Evolutionary conservation across 2,329 filamentous ascomycete genomes (phyloP).

Genomic region (Calycina marina): DNA sequence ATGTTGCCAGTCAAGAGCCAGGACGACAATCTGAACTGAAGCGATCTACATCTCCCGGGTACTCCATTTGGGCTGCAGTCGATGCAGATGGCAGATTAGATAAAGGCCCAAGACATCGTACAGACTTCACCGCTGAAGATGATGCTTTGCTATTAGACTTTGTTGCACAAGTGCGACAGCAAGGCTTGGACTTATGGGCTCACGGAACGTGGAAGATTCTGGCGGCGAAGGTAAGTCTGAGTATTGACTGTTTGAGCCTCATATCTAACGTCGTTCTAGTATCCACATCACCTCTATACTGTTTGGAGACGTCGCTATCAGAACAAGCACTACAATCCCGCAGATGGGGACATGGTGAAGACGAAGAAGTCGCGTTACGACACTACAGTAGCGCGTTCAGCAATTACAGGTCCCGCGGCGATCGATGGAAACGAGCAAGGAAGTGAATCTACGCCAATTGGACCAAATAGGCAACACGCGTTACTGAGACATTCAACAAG

Average conservation of each 20-base stretch:
- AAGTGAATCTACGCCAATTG: too few relatives aligned
- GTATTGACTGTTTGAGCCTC: neutral
- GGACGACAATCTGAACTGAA: constrained; percentile 7
- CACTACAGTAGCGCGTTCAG: too few relatives aligned
- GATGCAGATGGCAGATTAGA: constrained; percentile 1
- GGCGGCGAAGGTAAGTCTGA: constrained; percentile 10
- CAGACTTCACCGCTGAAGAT: constrained; percentile 14
- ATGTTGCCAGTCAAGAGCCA: constrained; percentile 8
- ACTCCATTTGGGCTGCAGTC: constrained; percentile 20
- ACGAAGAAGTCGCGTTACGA: too few relatives aligned
- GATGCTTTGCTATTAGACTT: constrained; percentile 16
- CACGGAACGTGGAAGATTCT: constrained; percentile 13
- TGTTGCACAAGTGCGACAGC: constrained; percentile 9
- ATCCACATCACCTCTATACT: constrained; percentile 10
- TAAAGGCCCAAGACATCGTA: constrained; percentile 2
- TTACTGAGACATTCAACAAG: too few relatives aligned
- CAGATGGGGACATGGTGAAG: too few relatives aligned
- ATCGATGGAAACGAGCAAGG: too few relatives aligned
- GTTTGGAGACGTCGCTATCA: constrained; percentile 11
- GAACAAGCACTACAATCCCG: constrained; percentile 1
- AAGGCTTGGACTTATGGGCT: constrained; percentile 6
- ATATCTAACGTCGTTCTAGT: constrained; percentile 6
- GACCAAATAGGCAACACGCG: too few relatives aligned
- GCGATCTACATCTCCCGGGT: constrained; percentile 16
- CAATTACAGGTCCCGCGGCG: too few relatives aligned